A percentile compares a stretch with the other conserved stretches of the same genome.
phyloP scores from a whole-genome alignment of 495 filamentous ascomycete species.

The Zalerion maritima region DNA sequence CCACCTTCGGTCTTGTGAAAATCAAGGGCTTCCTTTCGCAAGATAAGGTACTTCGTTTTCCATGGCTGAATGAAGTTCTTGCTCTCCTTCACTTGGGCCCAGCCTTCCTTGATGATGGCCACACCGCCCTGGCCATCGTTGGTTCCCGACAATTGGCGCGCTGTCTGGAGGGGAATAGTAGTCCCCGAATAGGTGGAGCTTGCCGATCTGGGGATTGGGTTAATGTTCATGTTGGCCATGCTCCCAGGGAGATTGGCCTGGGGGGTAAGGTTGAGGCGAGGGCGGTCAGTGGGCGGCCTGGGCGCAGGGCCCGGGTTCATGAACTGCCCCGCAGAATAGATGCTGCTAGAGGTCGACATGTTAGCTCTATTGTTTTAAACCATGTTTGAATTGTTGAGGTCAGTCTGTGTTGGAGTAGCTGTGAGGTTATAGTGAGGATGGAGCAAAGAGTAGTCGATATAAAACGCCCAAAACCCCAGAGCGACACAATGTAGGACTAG shows the following conservation, averaged over 20 bases:
- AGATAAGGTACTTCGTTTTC: slow-evolving; percentile 76
- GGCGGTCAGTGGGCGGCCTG: slow-evolving; percentile 70
- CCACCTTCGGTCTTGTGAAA: slow-evolving; percentile 81
- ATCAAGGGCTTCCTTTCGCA: slow-evolving; percentile 78
- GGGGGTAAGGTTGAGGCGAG: slow-evolving; percentile 63
- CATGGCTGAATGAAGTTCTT: slow-evolving; percentile 65
- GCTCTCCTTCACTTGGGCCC: slow-evolving; percentile 74
- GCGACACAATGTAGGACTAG: not conserved
- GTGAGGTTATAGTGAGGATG: not conserved
- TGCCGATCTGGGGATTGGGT: slow-evolving; percentile 35
- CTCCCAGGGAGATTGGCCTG: slow-evolving; percentile 59
- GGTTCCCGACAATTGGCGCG: slow-evolving; percentile 44
- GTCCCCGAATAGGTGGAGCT: slow-evolving; percentile 51
- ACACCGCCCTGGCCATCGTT: slow-evolving; percentile 48
- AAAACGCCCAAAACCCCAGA: not conserved
- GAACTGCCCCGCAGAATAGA: slow-evolving; percentile 61
- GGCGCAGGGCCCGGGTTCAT: slow-evolving; percentile 96
- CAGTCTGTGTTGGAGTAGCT: not conserved
- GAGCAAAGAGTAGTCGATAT: too few relatives aligned
- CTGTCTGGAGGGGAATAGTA: slow-evolving; percentile 52
- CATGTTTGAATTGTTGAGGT: not conserved
- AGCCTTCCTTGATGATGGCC: slow-evolving; percentile 75
- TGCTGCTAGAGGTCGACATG: slow-evolving; percentile 21
- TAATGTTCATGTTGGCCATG: slow-evolving; percentile 60
- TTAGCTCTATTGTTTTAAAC: slow-evolving; percentile 8